A percentile compares a stretch with the other conserved stretches of the same genome.
phyloP scores from a whole-genome alignment of 306 rosid genomes.

The Carpinus viminea region DNA sequence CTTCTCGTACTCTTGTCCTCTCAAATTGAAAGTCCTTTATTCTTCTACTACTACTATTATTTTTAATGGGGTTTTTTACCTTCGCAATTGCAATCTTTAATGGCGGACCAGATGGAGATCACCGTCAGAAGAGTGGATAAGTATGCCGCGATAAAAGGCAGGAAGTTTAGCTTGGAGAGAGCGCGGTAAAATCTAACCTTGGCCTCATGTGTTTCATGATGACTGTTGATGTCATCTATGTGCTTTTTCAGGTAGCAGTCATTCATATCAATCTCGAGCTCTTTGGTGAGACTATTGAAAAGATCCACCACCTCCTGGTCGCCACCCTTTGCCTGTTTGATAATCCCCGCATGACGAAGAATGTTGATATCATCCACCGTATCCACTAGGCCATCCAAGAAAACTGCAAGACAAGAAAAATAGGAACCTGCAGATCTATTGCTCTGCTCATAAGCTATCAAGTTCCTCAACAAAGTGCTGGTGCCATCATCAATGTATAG shows the following conservation, averaged over 20 bases:
- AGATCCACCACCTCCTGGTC: not conserved
- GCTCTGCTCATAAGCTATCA: conserved; percentile 8
- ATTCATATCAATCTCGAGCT: not conserved
- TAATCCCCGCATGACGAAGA: not conserved
- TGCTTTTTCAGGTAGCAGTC: not conserved
- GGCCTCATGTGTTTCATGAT: not conserved
- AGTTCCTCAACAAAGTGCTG: not conserved
- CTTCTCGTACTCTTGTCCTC: too few relatives aligned
- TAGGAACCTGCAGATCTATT: not conserved
- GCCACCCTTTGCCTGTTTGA: conserved; percentile 10
- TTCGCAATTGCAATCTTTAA: too few relatives aligned
- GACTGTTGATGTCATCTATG: not conserved
- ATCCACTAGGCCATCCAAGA: conserved; percentile 12
- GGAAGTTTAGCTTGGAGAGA: too few relatives aligned
- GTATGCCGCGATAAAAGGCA: too few relatives aligned
- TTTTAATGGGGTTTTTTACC: too few relatives aligned
- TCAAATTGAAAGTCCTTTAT: too few relatives aligned
- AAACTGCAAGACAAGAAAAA: conserved; percentile 5
- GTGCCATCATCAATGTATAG: not conserved
- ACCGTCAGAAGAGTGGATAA: too few relatives aligned
- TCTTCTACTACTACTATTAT: too few relatives aligned
- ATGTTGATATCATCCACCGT: not conserved
- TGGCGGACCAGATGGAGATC: too few relatives aligned
- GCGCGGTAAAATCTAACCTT: not conserved
- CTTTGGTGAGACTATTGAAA: conserved; percentile 1